phyloP scores from a whole-genome alignment of 176 grass and related monocot species.

The Eleusine indica region DNA sequence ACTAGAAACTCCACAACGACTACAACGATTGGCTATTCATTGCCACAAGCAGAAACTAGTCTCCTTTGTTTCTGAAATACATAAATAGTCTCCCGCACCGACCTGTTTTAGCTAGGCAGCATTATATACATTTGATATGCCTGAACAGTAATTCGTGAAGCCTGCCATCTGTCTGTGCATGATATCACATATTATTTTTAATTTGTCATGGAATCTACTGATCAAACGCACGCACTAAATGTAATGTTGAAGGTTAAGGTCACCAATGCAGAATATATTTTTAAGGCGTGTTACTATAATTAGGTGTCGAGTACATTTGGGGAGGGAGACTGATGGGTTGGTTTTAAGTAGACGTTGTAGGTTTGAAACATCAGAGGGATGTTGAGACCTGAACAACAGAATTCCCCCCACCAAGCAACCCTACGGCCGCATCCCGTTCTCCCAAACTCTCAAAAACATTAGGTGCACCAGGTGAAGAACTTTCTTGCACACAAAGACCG shows the following conservation, averaged over 20 bases:
- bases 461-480: conserved; percentile 50
- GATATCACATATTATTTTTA: neutral
- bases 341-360: conserved; percentile 98
- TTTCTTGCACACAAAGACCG: conserved; percentile 41
- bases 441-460: conserved; percentile 44
- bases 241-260: neutral
- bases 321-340: conserved; percentile 67
- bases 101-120: conserved; percentile 1
- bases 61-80: neutral
- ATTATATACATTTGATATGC: neutral
- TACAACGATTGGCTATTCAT: conserved; percentile 35
- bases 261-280: conserved; percentile 45
- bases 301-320: conserved; percentile 48
- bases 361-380: conserved; percentile 88
- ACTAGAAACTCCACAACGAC: conserved; percentile 50
- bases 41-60: conserved; percentile 24
- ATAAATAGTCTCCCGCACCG: neutral
- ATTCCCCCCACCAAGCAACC: conserved; percentile 84
- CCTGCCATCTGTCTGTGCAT: neutral
- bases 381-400: conserved; percentile 84
- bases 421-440: conserved; percentile 27
- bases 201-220: neutral
- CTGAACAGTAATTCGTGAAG: neutral
- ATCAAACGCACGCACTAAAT: neutral
- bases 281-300: conserved; percentile 57